Conservation (phyloP, 768 basidiomycete genomes). For the Tricholoma sp. region DNA sequence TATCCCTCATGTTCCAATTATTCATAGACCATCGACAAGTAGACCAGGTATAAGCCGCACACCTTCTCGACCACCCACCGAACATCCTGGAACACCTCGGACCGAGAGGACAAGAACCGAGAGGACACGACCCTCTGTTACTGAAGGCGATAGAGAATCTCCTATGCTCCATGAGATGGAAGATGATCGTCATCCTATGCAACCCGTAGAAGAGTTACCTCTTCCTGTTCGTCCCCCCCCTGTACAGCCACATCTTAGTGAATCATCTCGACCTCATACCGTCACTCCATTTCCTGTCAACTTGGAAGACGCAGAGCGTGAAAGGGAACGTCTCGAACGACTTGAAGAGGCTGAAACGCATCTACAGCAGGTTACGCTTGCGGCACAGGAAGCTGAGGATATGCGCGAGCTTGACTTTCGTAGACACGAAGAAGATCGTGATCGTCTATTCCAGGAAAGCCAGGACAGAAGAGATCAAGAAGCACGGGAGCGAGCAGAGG, state of each 20-base stretch:
- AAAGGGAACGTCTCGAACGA: conserved; percentile 50
- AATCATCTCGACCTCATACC: conserved; percentile 23
- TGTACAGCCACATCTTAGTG: conserved; percentile 1
- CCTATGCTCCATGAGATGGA: too few species aligned
- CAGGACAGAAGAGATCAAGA: conserved; percentile 58
- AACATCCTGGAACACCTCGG: neutral
- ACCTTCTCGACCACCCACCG: neutral
- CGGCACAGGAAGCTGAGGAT: conserved; percentile 56
- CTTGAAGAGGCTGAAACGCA: conserved; percentile 46
- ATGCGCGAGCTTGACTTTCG: conserved; percentile 62
- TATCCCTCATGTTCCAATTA: conserved; percentile 7
- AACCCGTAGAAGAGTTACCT: conserved; percentile 9
- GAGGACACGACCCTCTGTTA: neutral
- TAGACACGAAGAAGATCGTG: conserved; percentile 58
- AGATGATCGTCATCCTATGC: too few species aligned
- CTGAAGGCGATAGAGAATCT: neutral
- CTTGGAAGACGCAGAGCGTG: conserved; percentile 35
- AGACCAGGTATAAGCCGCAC: too few species aligned
- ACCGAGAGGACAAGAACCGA: neutral
- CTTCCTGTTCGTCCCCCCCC: conserved; percentile 10
- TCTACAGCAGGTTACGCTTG: conserved; percentile 41
- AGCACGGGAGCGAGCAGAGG: conserved; percentile 43
- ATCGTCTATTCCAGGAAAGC: conserved; percentile 53
- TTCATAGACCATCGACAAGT: neutral
- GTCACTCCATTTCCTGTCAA: conserved; percentile 33